Percentiles rank a stretch among this genome's conserved stretches.
phyloP scores from a whole-genome alignment of 805 yeast genomes.

The Wickerhamomyces alni region DNA sequence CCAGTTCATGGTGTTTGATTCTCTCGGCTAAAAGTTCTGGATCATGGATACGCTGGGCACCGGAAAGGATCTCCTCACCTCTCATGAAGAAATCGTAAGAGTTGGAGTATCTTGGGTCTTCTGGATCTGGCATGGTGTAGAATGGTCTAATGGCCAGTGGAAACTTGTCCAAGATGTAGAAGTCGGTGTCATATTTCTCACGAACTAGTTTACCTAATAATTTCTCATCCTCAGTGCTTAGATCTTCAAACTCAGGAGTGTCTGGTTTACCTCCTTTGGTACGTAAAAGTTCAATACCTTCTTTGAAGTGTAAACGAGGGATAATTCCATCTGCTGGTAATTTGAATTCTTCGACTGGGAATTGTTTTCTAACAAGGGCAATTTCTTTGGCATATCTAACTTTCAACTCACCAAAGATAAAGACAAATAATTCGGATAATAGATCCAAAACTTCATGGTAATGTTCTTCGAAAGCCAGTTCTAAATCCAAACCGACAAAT shows the following conservation, averaged over 20 bases:
- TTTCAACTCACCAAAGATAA: constrained; percentile 82
- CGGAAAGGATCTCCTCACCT: constrained; percentile 98
- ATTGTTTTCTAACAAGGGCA: constrained; percentile 85
- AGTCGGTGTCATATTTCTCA: constrained; percentile 94
- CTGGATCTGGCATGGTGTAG: constrained; percentile 98
- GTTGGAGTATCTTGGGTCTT: constrained; percentile 88
- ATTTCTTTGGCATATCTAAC: constrained; percentile 76
- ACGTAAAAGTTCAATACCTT: constrained; percentile 82
- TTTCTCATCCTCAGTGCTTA: constrained; percentile 92
- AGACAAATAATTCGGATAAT: constrained; percentile 70
- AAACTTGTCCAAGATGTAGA: constrained; percentile 96
- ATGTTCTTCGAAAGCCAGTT: constrained; percentile 97
- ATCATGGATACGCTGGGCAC: constrained; percentile 99
- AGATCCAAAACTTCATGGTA: constrained; percentile 82
- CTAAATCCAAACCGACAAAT: constrained; percentile 94
- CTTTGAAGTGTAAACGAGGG: constrained; percentile 84
- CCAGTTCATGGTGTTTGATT: constrained; percentile 77
- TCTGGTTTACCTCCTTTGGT: constrained; percentile 83
- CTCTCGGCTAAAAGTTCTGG: constrained; percentile 75
- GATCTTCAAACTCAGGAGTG: constrained; percentile 73
- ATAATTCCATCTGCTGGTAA: constrained; percentile 91
- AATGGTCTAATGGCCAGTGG: constrained; percentile 96
- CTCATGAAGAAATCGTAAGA: constrained; percentile 99
- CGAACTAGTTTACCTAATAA: constrained; percentile 85
- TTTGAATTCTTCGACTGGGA: constrained; percentile 96